Evolutionary conservation across 2,329 filamentous ascomycete genomes (phyloP), one percentile per base, ranked within the genome.

Genomic region (Fusarium concolor): DNA sequence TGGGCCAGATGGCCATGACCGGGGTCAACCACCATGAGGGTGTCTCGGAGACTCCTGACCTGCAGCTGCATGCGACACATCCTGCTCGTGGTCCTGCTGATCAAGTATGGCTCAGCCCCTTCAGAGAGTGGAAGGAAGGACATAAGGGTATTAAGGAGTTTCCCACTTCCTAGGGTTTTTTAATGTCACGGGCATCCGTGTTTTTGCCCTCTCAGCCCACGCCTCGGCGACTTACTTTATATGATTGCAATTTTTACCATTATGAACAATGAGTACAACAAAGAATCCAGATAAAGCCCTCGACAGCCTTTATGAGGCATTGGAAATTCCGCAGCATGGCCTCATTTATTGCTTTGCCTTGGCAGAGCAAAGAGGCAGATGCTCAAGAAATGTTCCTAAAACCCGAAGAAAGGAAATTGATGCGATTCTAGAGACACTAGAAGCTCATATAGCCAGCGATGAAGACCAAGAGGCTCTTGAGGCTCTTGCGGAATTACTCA

Each of bases 41-140:
- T 24, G 43, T 41, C 35, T 41, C 33, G 24, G 22, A 24, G 22
- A 24, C 22, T 43, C 51, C 31, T 51, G 33, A 12, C n/a, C 56
- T 42, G 22, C 56, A 57, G 60, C 46, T 68, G 55, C 47, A 44
- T 12, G 20, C 26, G 53, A 62, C 37, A 6, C 52, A 51, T 18
- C 15, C 38, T 28, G 6, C 46, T 29, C 28, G n/a, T 31, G 45
- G 35, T 10, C 11, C 24, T 20, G n/a, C 35, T 22, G 46, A 24
- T 14, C 7, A 15, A 31, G 7, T 17, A 26, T 11, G 14, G 18
- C 52, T n/a, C 42, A 68, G 42, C 64, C 53, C 50, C 54, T 18
- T 35, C 6, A 12, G 6, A 10, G 29, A 10, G 12, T 14, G 6
- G 31, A 11, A 50, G 10, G 39, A 12, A n/a, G 10, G n/a, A 10